These are phyloP conservation scores for Solanum hybrid DNA, from an alignment of 305 asterid genomes.

Conservation along the genomic window DNA sequence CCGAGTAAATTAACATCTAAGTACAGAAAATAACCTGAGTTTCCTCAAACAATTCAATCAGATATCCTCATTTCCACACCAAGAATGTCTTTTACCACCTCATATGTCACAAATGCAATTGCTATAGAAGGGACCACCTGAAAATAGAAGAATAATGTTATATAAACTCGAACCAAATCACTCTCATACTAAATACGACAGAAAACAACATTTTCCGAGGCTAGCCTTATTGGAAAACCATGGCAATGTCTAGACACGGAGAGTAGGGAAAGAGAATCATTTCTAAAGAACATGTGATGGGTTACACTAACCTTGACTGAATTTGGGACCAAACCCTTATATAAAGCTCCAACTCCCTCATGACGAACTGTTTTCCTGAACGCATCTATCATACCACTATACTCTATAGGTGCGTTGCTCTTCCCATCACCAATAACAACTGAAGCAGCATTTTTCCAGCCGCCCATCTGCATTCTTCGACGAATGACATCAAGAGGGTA, in stretches of 20 bases:
- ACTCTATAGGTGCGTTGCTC: conserved; percentile 15
- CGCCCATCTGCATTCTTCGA: conserved; percentile 35
- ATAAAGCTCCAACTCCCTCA: conserved; percentile 25
- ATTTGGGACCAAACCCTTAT: conserved; percentile 30
- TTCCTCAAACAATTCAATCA: conserved; percentile 11
- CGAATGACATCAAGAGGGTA: conserved; percentile 33
- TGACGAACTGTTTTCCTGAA: conserved; percentile 26
- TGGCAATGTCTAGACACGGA: neutral
- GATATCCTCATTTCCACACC: conserved; percentile 30
- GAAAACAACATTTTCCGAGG: neutral
- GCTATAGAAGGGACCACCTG: conserved; percentile 33
- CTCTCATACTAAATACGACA: neutral
- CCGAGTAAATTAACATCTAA: conserved; percentile 6
- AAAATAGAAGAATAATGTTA: neutral
- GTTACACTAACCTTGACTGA: conserved; percentile 24
- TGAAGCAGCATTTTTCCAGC: conserved; percentile 25
- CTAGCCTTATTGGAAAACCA: neutral
- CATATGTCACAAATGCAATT: conserved; percentile 30
- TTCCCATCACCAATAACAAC: conserved; percentile 28
- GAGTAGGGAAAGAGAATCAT: neutral
- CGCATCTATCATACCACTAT: conserved; percentile 25
- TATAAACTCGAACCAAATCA: neutral
- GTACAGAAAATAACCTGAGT: neutral
- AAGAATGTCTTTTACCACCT: conserved; percentile 24
- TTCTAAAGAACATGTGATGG: neutral